phyloP scores from a whole-genome alignment of 2,329 filamentous ascomycete genomes.

The Cordyceps fumosorosea region DNA sequence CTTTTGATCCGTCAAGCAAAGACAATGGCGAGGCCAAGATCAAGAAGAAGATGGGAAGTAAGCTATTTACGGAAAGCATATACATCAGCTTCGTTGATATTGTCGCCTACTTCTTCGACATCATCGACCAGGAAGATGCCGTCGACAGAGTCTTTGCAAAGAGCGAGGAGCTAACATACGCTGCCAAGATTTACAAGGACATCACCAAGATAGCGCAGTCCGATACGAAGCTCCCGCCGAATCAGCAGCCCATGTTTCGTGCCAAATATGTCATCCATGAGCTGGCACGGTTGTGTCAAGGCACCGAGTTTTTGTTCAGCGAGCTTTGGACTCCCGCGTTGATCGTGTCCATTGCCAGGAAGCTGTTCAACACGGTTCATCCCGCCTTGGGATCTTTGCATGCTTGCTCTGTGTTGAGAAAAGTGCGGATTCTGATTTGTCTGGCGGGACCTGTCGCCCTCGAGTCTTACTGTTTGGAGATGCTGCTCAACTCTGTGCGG shows the following conservation, averaged over 20 bases:
- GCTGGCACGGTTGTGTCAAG: conserved; percentile 69
- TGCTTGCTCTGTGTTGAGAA: conserved; percentile 78
- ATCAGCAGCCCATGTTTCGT: conserved; percentile 82
- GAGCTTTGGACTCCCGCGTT: conserved; percentile 70
- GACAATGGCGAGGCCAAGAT: conserved; percentile 59
- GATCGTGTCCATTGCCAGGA: conserved; percentile 67
- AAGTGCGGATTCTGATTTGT: conserved; percentile 73
- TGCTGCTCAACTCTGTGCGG: conserved; percentile 75
- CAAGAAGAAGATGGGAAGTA: conserved; percentile 61
- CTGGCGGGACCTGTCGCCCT: conserved; percentile 69
- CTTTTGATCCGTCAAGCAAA: conserved; percentile 26
- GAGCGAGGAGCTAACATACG: conserved; percentile 50
- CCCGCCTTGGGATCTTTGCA: conserved; percentile 80
- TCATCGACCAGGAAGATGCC: conserved; percentile 70
- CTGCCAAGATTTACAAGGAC: conserved; percentile 56
- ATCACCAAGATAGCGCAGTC: conserved; percentile 68
- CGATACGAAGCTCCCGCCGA: conserved; percentile 57
- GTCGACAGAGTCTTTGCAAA: conserved; percentile 62
- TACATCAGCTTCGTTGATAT: conserved; percentile 69
- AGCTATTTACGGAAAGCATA: conserved; percentile 56
- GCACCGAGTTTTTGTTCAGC: conserved; percentile 57
- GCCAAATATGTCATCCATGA: conserved; percentile 70
- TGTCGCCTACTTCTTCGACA: conserved; percentile 66
- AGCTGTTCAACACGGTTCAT: conserved; percentile 73
- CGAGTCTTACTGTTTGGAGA: conserved; percentile 77